These are phyloP conservation scores for Lodderomyces theae DNA, from an alignment of 1,139 yeast genomes.

Conservation along the genomic window DNA sequence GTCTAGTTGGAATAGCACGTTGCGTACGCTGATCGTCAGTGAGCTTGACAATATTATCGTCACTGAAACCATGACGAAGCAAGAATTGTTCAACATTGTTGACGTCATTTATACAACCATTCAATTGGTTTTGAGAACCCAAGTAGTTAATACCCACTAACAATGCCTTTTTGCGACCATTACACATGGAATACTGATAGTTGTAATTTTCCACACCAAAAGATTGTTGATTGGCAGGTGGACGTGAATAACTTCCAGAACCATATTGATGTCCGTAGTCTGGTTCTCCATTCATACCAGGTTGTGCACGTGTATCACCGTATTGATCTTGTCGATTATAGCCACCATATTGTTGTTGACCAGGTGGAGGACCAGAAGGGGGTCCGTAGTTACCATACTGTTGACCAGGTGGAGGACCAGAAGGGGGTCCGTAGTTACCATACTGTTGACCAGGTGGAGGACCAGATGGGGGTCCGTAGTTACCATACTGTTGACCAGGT, in stretches of 20 bases:
- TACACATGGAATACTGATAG: conserved; percentile 72
- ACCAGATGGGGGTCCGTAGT: conserved; percentile 14
- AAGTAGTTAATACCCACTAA: conserved; percentile 84
- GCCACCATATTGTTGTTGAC: conserved; percentile 8
- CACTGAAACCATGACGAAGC: conserved; percentile 61
- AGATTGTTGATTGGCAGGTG: conserved; percentile 33
- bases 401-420: conserved; percentile 17
- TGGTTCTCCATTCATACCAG: conserved; percentile 7
- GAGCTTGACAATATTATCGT: conserved; percentile 79
- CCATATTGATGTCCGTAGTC: conserved; percentile 13
- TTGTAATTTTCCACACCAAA: conserved; percentile 31
- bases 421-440: conserved; percentile 9
- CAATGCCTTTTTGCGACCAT: conserved; percentile 77
- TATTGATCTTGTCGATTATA: conserved; percentile 11
- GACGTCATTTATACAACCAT: conserved; percentile 88
- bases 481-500: conserved; percentile 5
- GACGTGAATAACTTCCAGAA: conserved; percentile 17
- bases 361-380: conserved; percentile 14
- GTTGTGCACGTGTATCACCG: not conserved
- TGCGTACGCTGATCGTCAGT: conserved; percentile 71
- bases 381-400: conserved; percentile 11
- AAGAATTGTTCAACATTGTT: conserved; percentile 60
- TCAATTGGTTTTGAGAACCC: conserved; percentile 65
- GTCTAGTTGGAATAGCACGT: conserved; percentile 70
- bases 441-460: conserved; percentile 9